Evolutionary conservation across 1,284 basidiomycete genomes (phyloP).

Genomic region (Apiotrichum sp.): DNA sequence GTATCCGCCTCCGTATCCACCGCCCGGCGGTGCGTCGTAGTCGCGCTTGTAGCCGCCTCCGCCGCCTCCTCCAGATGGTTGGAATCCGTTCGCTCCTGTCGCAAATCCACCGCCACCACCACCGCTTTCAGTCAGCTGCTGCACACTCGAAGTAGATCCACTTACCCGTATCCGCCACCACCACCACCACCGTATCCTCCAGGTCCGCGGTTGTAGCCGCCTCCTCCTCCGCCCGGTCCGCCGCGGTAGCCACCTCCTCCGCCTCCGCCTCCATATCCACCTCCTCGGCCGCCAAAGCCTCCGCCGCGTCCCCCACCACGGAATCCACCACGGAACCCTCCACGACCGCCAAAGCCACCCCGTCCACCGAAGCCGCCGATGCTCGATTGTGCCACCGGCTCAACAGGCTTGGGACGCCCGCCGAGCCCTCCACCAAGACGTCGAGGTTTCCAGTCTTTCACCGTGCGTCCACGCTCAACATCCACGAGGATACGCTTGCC

Average conservation of each 20-base stretch:
- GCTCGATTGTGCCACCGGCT: slow-evolving; percentile 11
- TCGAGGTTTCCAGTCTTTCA: slow-evolving; percentile 96
- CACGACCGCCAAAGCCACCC: slow-evolving; percentile 26
- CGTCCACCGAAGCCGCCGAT: slow-evolving; percentile 16
- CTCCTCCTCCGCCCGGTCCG: slow-evolving; percentile 2
- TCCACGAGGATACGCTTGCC: slow-evolving; percentile 93
- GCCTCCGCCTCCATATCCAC: slow-evolving; percentile 17
- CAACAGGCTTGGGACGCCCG: slow-evolving; percentile 78
- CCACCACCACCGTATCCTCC: slow-evolving; percentile 23
- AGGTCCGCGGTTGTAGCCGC: not conserved
- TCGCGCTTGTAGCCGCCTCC: slow-evolving; percentile 38
- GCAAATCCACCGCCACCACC: slow-evolving; percentile 7
- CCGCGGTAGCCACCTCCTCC: slow-evolving; percentile 25
- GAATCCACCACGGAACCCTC: slow-evolving; percentile 44
- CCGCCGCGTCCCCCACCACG: slow-evolving; percentile 26
- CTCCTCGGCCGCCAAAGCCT: slow-evolving; percentile 28
- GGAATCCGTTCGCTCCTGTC: slow-evolving; percentile 16
- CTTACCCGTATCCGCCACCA: slow-evolving; percentile 21
- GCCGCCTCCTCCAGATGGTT: slow-evolving; percentile 5
- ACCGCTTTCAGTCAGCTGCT: not conserved
- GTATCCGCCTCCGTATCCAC: slow-evolving; percentile 58
- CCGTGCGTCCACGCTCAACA: slow-evolving; percentile 94
- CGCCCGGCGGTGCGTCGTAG: slow-evolving; percentile 40
- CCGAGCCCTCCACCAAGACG: slow-evolving; percentile 92
- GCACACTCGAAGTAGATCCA: not conserved